Base-by-base conservation (phyloP, 495 filamentous ascomycete genomes). In the Penicillium taxi region DNA sequence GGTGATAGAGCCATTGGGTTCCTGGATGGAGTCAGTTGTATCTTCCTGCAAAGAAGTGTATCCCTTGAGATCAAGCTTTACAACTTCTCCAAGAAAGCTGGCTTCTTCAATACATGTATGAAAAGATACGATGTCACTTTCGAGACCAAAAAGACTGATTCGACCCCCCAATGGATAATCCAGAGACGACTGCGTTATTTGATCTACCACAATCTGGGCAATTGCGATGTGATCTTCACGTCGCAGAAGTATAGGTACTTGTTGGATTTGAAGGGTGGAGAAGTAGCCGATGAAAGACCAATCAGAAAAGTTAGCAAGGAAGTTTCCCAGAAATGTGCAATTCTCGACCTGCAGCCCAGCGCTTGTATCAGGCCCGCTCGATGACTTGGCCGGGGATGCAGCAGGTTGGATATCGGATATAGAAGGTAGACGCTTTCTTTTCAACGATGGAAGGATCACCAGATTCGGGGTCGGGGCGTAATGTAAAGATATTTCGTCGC, bases 191-290 rank as follows among this genome's bases (percentile, higher is more conserved):
- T 69, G 67, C 5, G 63, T 65, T 37, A 69, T 41, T 47, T 74
- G 70, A 29, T 73, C 69, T 15, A 63, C 63, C 11, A 73, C 35
- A 16, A 73, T 35, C 34, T 74, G 70, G 3, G 68, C 69, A 32
- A 70, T 49, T 32, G 63, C 56, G 16, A 68, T 53, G 16, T 70
- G 55, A 22, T 64, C 52, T 40, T 70, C 63, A 19, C 50, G 61
- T 19, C 55, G 49, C 19, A 47, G 37, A 13, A 66, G 50, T 5
- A 59, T 47, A 0, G 63, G 64, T 2, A 55, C 45, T 28, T 58
- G 40, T 26, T 51, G 58, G 25, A 46, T 56, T 26, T 59, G 58
- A 11, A 54, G 44, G 5, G 61, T 37, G 20, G 64, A 66, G 23
- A 70, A 70, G 35, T 64, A 67, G 13, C 66, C 66, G 1, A 52